Evolutionary conservation across 495 filamentous ascomycete species (phyloP).

Genomic region (Neurospora sp.): DNA sequence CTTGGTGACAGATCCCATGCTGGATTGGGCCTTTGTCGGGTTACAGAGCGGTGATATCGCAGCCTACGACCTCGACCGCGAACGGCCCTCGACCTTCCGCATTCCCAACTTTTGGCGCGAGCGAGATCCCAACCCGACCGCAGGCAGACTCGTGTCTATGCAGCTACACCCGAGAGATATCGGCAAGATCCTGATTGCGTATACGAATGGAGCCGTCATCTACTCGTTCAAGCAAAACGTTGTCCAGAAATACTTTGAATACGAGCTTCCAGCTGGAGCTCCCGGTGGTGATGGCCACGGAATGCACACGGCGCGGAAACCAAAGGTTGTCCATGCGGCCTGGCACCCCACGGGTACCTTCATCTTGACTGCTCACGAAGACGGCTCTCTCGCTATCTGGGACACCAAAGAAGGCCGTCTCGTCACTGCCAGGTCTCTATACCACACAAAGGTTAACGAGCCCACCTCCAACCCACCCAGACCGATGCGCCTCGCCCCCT

Average conservation of each 20-base stretch:
- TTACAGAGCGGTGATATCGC: conserved; percentile 69
- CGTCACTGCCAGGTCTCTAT: conserved; percentile 71
- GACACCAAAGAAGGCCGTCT: conserved; percentile 85
- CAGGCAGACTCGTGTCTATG: conserved; percentile 48
- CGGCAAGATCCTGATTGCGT: conserved; percentile 82
- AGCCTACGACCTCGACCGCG: conserved; percentile 83
- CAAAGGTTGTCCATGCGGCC: conserved; percentile 63
- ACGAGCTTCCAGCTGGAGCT: conserved; percentile 72
- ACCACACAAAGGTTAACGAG: conserved; percentile 57
- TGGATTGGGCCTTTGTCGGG: conserved; percentile 85
- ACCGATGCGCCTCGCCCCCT: conserved; percentile 44
- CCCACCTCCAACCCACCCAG: conserved; percentile 29
- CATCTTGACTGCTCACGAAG: conserved; percentile 77
- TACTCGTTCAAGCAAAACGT: conserved; percentile 88
- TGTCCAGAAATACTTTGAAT: conserved; percentile 68
- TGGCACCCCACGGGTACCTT: conserved; percentile 98
- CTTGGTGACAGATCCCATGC: conserved; percentile 68
- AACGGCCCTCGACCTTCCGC: conserved; percentile 60
- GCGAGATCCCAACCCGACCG: conserved; percentile 35
- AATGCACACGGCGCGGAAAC: conserved; percentile 48
- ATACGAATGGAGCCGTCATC: conserved; percentile 74
- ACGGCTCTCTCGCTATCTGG: conserved; percentile 86
- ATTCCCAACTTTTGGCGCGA: conserved; percentile 79
- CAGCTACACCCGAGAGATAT: conserved; percentile 85
- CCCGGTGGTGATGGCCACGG: conserved; percentile 59